Base-by-base conservation (phyloP, 148 eudicot genomes). In the Polygonum aviculare region DNA sequence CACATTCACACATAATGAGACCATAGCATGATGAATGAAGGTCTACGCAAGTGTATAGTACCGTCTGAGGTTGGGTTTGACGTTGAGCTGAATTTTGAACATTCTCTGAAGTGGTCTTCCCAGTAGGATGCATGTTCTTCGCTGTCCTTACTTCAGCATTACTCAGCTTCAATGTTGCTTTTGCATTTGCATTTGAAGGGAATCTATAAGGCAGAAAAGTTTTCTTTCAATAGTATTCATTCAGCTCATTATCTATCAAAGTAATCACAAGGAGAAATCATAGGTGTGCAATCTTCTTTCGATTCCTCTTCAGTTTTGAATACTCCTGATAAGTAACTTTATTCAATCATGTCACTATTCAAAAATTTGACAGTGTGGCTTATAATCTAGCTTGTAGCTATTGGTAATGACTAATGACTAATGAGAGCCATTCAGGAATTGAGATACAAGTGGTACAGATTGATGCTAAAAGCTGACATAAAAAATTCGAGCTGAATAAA, bases 81-180 rank as follows among this genome's bases (percentile, higher is more conserved):
- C 85, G 81, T 77, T 82, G 78, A 69, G 83, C 75, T 70, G 87
- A 74, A 79, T 82, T 59, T 35, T 79, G 83, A 77, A 48, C 81
- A 75, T 19, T 82, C 59, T 80, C 84, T 77, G 87, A 80, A 80
- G 77, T 79, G 74, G 76, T 83, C 86, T 85, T 92, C 78, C 80
- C 89, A 3, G 80, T 74, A 48, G 82, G 73, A 73, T 79, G 76
- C 74, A 82, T 71, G 74, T 80, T 87, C 81, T 92, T 90, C 69
- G 85, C 90, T 72, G 89, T 83, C 54, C 92, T 86, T 76, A 77
- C 83, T 69, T 74, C 90, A 45, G 84, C 63, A 78, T 81, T 91
- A 76, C 78, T 81, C 21, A 72, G 70, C 77, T 91, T 92, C 52
- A 85, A 81, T 57, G 72, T 14, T 67, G 82, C 76, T 76, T 80